Conservation (phyloP, 2,329 filamentous ascomycete species). For the Aspergillus novoparasiticus region DNA sequence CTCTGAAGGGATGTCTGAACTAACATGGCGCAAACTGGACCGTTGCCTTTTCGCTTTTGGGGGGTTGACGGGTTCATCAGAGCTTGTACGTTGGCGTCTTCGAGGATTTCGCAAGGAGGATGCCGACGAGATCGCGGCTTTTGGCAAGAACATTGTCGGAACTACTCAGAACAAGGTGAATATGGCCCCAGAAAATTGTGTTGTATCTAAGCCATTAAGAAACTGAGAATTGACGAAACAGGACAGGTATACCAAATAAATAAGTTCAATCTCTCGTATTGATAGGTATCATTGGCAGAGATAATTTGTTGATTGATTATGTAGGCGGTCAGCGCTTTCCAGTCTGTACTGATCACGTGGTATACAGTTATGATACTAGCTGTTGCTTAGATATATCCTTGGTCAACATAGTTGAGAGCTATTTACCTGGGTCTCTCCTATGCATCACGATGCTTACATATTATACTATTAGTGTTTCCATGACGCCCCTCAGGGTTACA, state of each 20-base stretch:
- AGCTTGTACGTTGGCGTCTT: constrained; percentile 44
- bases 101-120: constrained; percentile 38
- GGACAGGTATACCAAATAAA: too few relatives aligned
- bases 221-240: background rate
- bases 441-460: constrained; percentile 12
- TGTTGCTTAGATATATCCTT: background rate
- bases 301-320: constrained; percentile 2
- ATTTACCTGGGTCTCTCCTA: background rate
- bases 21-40: constrained; percentile 43
- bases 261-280: background rate
- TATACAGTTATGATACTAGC: background rate
- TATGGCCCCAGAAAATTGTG: background rate
- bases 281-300: background rate
- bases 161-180: background rate
- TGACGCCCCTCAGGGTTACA: constrained; percentile 20
- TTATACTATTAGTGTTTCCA: constrained; percentile 16
- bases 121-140: constrained; percentile 29
- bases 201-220: background rate
- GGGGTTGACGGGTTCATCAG: constrained; percentile 48
- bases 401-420: background rate
- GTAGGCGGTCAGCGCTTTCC: constrained; percentile 10
- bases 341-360: background rate
- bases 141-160: constrained; percentile 43
- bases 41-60: constrained; percentile 51
- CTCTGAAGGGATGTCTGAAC: constrained; percentile 31